These are phyloP conservation scores for Suillus variegatus DNA, from an alignment of 768 basidiomycete genomes.

Conservation along the genomic window DNA sequence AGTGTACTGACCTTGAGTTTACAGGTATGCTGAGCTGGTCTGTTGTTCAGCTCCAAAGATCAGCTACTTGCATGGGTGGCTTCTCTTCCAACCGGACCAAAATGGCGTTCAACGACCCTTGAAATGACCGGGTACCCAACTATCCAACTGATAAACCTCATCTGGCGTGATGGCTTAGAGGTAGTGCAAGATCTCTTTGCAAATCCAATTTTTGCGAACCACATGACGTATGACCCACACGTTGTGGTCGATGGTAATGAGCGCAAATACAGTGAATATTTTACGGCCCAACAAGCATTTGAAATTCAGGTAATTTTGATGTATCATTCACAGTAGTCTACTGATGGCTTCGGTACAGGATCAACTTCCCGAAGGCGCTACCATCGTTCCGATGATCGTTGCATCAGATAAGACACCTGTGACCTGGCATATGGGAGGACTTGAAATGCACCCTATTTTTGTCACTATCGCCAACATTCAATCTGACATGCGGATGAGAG, in stretches of 20 bases:
- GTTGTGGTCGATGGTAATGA: not conserved
- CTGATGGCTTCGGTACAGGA: not conserved
- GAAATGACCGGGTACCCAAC: not conserved
- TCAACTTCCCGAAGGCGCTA: not conserved
- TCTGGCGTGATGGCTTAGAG: not conserved
- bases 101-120: not conserved
- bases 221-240: not conserved
- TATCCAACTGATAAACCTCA: not conserved
- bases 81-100: not conserved
- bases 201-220: not conserved
- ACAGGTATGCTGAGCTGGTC: no score
- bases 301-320: not conserved
- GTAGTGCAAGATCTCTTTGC: not conserved
- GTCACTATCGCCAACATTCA: no score
- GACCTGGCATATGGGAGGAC: no score
- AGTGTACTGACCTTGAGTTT: not conserved
- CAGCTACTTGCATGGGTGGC: no score
- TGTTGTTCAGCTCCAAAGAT: no score
- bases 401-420: no score
- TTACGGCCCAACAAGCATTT: not conserved
- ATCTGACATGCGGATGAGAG: no score
- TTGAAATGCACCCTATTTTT: no score
- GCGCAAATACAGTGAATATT: not conserved
- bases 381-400: no score
- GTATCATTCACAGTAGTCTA: not conserved